Evolutionary conservation across 2,329 filamentous ascomycete genomes (phyloP), one percentile per base, ranked within the genome.

Genomic region (Graphiopsis chlorocephala): DNA sequence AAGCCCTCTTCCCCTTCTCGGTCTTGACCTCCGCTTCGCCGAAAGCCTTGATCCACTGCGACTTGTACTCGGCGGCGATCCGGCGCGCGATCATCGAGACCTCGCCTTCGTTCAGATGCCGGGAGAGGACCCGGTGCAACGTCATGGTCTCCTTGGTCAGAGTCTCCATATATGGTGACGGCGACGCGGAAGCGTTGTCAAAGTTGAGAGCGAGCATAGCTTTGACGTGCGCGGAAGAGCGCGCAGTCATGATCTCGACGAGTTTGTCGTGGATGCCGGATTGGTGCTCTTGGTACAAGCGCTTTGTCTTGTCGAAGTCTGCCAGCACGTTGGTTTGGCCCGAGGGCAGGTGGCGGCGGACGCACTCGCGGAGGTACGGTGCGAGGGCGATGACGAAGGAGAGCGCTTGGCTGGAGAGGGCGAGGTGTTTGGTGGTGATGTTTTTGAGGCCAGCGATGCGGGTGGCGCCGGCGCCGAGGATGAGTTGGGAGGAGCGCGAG

Each of bases 361-460:
- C 88, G 71, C 96, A 97, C 78, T 98, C 95, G 52, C 94, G 88
- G 29, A 97, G 85, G 74, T 98, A 93, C 0, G 95, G 94, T 4
- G 97, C 89, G 1, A 98, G 82, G 0, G 92, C 88, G 26, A 93
- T 90, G 53, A 96, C 88, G 75, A 99, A 97, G 52, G 90, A 90
- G 23, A 98, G 80, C 0, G 93, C 91, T 76, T 97, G 94, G 0
- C 91, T 93, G 2, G 95, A 93, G 20, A 98, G 86, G 0, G 95
- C 93, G 1, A 99, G 85, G 78, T 99, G 94, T 72, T 95, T 95
- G 0, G 95, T 97, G 0, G 92, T 97, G 75, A 99, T 99, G 73
- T 97, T 97, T 76, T 93, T 97, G 23, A 99, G 82, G 0, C 94
- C 94, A 1, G 93, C 95, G 26, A 90, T 93, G 38, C 88, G 85